These are phyloP conservation scores for Lathyrus tuberosus DNA, from an alignment of 306 rosid genomes.

Conservation along the genomic window DNA sequence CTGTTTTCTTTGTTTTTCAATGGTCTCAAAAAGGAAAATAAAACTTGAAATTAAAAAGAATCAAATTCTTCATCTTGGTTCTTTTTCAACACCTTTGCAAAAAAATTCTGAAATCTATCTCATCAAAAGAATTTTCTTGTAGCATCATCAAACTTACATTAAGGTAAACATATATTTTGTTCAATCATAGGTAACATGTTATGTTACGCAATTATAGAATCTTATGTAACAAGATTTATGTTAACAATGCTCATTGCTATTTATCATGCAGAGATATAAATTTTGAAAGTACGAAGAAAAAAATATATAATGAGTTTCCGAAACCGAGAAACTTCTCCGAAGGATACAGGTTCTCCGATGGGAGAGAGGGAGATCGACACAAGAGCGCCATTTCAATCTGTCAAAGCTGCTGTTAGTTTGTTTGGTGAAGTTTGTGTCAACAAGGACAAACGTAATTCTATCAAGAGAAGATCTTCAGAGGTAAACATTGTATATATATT, in stretches of 20 bases:
- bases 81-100: constrained; percentile 36
- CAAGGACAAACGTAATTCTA: constrained; percentile 41
- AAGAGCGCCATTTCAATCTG: constrained; percentile 96
- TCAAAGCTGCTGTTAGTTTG: constrained; percentile 84
- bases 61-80: constrained; percentile 40
- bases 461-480: constrained; percentile 63
- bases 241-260: constrained; percentile 28
- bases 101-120: neutral
- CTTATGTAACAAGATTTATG: constrained; percentile 1
- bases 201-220: constrained; percentile 9
- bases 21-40: constrained; percentile 23
- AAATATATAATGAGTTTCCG: constrained; percentile 53
- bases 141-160: constrained; percentile 30
- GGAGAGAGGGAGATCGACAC: constrained; percentile 86
- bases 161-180: constrained; percentile 32
- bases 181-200: neutral
- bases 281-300: constrained; percentile 16
- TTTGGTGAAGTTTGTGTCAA: constrained; percentile 81
- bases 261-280: constrained; percentile 33
- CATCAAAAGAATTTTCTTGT: constrained; percentile 21
- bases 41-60: constrained; percentile 42
- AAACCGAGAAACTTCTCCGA: constrained; percentile 38
- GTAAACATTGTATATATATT: constrained; percentile 39
- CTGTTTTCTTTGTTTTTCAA: constrained; percentile 31
- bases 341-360: constrained; percentile 52